Evolutionary conservation across 1,284 basidiomycete species (phyloP).

Genomic region (Cryptococcus neoformans): DNA sequence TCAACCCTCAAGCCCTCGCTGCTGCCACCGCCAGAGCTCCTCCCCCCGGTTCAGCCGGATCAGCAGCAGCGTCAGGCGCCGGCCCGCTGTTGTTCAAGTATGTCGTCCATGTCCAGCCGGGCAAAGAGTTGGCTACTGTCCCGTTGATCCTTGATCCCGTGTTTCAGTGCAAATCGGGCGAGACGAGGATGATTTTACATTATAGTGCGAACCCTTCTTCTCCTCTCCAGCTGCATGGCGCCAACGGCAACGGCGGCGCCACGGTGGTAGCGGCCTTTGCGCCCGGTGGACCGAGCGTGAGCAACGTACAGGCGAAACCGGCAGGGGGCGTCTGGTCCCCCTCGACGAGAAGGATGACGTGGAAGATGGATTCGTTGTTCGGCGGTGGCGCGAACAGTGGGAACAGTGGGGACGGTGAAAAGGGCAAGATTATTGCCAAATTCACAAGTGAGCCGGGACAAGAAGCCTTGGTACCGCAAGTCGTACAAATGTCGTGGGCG

Average conservation of each 20-base stretch:
- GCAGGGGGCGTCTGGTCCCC: slow-evolving; percentile 47
- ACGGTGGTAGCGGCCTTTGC: slow-evolving; percentile 47
- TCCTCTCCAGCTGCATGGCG: slow-evolving; percentile 15
- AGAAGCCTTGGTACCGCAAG: slow-evolving; percentile 33
- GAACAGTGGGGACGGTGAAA: too few relatives aligned
- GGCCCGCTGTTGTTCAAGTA: slow-evolving; percentile 54
- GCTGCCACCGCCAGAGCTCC: slow-evolving; percentile 13
- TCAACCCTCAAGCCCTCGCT: slow-evolving; percentile 49
- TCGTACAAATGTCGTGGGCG: slow-evolving; percentile 51
- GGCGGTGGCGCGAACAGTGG: too few relatives aligned
- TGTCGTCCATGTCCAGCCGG: slow-evolving; percentile 51
- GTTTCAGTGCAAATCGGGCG: slow-evolving; percentile 54
- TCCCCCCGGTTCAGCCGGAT: slow-evolving; percentile 7
- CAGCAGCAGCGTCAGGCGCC: too few relatives aligned
- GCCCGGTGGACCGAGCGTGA: slow-evolving; percentile 36
- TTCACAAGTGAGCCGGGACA: slow-evolving; percentile 44
- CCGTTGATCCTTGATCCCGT: slow-evolving; percentile 53
- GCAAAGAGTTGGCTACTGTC: slow-evolving; percentile 35
- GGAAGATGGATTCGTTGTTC: slow-evolving; percentile 44
- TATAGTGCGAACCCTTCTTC: slow-evolving; percentile 29
- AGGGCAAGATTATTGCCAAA: slow-evolving; percentile 53
- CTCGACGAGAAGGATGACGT: slow-evolving; percentile 45
- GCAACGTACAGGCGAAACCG: slow-evolving; percentile 55
- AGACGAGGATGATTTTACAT: slow-evolving; percentile 54
- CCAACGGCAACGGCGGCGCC: slow-evolving; percentile 35